Conservation (phyloP, 1,284 basidiomycete species). For the Trichosporon sp. region DNA sequence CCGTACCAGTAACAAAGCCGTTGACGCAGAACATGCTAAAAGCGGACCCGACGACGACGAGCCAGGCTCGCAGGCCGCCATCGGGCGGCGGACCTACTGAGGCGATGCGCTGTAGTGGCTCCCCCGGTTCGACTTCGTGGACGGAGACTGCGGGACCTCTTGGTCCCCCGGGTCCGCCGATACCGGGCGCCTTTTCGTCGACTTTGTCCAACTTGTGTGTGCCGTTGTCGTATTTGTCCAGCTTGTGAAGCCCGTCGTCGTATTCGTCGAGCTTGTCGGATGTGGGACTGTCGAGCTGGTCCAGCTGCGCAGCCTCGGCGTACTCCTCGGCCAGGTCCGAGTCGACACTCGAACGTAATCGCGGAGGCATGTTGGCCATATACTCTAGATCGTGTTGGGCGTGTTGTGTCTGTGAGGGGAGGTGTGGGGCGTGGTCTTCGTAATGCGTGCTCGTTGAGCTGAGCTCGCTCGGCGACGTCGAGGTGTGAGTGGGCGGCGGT, state of each 20-base stretch:
- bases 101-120: not conserved
- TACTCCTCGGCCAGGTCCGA: not conserved
- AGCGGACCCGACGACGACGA: conserved; percentile 5
- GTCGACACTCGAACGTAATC: not conserved
- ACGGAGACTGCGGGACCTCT: not conserved
- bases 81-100: conserved; percentile 4
- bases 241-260: not conserved
- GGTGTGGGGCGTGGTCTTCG: not conserved
- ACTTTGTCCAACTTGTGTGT: not conserved
- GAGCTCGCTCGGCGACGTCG: too few relatives aligned
- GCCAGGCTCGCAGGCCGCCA: conserved; percentile 6
- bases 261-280: not conserved
- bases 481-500: not conserved
- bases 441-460: not conserved
- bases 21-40: not conserved
- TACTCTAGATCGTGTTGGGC: not conserved
- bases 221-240: too few relatives aligned
- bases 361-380: not conserved
- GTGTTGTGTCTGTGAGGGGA: not conserved
- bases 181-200: not conserved
- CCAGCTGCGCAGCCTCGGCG: not conserved
- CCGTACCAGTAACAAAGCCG: conserved; percentile 33
- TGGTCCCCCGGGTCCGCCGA: not conserved
- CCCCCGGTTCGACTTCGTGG: not conserved
- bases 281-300: not conserved